Evolutionary conservation across 495 filamentous ascomycete species (phyloP).

Genomic region (Tuber indicum): DNA sequence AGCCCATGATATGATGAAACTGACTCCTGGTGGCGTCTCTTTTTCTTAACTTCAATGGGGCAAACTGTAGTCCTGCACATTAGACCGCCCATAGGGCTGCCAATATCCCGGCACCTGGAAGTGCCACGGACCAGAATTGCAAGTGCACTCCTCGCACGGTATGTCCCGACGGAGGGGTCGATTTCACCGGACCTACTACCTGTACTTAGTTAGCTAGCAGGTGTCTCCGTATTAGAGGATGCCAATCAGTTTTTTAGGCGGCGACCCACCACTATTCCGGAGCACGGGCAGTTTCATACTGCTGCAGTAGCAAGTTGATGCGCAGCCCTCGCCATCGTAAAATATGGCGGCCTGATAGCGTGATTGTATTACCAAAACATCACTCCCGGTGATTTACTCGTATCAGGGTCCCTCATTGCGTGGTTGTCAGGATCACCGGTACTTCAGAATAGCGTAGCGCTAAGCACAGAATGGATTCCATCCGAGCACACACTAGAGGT

Average conservation of each 20-base stretch:
- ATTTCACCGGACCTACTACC: background rate
- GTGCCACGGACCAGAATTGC: background rate
- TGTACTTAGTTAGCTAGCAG: background rate
- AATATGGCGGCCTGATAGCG: background rate
- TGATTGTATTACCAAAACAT: background rate
- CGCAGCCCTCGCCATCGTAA: background rate
- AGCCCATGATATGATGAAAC: background rate
- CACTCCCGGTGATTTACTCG: background rate
- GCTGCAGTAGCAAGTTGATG: background rate
- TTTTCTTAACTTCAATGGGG: background rate
- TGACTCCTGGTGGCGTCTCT: background rate
- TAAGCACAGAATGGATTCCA: background rate
- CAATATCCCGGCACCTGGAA: background rate
- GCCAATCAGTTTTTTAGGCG: background rate
- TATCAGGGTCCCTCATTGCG: background rate
- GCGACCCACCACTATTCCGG: background rate
- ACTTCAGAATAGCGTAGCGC: background rate
- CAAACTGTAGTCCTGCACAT: background rate
- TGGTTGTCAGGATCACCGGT: background rate
- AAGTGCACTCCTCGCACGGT: background rate
- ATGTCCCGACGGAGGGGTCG: background rate
- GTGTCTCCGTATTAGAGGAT: background rate
- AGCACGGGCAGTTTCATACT: background rate
- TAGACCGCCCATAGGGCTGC: background rate
- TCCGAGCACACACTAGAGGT: background rate